These are phyloP conservation scores for Hypoxylon sp. DNA, from an alignment of 2,329 filamentous ascomycete genomes.

Conservation along the genomic window DNA sequence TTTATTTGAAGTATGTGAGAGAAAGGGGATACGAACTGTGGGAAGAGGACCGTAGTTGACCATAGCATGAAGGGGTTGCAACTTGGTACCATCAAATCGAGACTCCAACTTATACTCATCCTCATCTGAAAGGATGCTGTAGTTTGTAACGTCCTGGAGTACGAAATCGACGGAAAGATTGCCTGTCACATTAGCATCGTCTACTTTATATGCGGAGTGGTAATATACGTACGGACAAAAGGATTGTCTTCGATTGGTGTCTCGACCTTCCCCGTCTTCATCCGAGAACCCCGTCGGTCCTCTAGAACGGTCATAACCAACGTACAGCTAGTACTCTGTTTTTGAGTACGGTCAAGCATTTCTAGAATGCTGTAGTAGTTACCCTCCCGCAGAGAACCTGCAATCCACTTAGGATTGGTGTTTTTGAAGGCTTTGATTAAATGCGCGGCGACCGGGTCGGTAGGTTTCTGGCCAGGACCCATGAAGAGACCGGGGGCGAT, in stretches of 20 bases:
- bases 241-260: slow-evolving; percentile 56
- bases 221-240: slow-evolving; percentile 58
- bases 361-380: slow-evolving; percentile 64
- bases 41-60: slow-evolving; percentile 64
- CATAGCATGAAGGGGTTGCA: slow-evolving; percentile 56
- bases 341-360: slow-evolving; percentile 60
- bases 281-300: slow-evolving; percentile 59
- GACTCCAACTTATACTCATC: slow-evolving; percentile 54
- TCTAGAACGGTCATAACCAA: slow-evolving; percentile 65
- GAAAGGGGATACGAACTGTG: slow-evolving; percentile 56
- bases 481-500: slow-evolving; percentile 60
- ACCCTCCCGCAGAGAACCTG: slow-evolving; percentile 62
- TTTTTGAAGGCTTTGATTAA: slow-evolving; percentile 58
- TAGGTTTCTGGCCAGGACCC: slow-evolving; percentile 39
- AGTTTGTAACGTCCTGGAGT: slow-evolving; percentile 62
- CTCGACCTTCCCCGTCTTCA: slow-evolving; percentile 56
- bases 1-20: neutral
- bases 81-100: slow-evolving; percentile 55
- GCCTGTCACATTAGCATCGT: slow-evolving; percentile 20
- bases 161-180: slow-evolving; percentile 11
- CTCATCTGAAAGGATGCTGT: slow-evolving; percentile 64
- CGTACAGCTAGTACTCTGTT: slow-evolving; percentile 63
- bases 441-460: slow-evolving; percentile 59
- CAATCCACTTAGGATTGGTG: slow-evolving; percentile 56
- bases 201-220: neutral